phyloP scores from a whole-genome alignment of 2,329 filamentous ascomycete species.

The Mycosphaerelloides madeirae region DNA sequence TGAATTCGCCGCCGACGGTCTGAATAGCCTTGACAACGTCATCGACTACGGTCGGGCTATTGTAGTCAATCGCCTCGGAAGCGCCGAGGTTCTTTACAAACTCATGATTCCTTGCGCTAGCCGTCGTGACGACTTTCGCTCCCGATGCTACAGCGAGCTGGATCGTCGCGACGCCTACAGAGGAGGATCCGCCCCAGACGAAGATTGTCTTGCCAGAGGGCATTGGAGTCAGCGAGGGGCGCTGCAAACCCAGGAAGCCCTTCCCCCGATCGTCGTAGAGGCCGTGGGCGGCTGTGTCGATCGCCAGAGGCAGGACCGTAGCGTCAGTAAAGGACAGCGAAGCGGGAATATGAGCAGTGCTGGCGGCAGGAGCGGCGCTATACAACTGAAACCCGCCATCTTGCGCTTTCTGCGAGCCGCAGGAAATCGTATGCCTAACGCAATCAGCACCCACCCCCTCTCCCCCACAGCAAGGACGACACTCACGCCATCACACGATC shows the following conservation, averaged over 20 bases:
- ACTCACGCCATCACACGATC: slow-evolving; percentile 34
- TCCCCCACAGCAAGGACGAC: too few relatives aligned
- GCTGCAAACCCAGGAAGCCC: slow-evolving; percentile 35
- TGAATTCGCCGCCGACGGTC: slow-evolving; percentile 35
- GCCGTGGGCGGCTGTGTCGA: slow-evolving; percentile 42
- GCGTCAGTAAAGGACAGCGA: slow-evolving; percentile 37
- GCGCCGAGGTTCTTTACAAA: slow-evolving; percentile 31
- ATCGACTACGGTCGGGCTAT: slow-evolving; percentile 28
- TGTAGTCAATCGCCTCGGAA: slow-evolving; percentile 33
- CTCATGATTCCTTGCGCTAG: slow-evolving; percentile 31
- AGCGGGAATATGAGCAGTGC: slow-evolving; percentile 37
- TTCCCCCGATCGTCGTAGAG: slow-evolving; percentile 37
- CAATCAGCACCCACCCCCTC: too few relatives aligned
- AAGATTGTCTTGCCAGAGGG: slow-evolving; percentile 36
- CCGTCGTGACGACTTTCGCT: slow-evolving; percentile 31
- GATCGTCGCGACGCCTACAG: slow-evolving; percentile 32
- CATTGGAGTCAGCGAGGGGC: slow-evolving; percentile 33
- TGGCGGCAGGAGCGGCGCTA: slow-evolving; percentile 26
- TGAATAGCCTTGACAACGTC: slow-evolving; percentile 39
- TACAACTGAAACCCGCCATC: slow-evolving; percentile 35
- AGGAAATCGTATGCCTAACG: too few relatives aligned
- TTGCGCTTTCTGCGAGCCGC: slow-evolving; percentile 9
- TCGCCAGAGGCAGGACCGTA: slow-evolving; percentile 41
- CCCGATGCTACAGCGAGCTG: slow-evolving; percentile 36
- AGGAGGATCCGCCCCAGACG: slow-evolving; percentile 36